phyloP scores from a whole-genome alignment of 1,139 yeast species.

The Zygosaccharomyces sapae region DNA sequence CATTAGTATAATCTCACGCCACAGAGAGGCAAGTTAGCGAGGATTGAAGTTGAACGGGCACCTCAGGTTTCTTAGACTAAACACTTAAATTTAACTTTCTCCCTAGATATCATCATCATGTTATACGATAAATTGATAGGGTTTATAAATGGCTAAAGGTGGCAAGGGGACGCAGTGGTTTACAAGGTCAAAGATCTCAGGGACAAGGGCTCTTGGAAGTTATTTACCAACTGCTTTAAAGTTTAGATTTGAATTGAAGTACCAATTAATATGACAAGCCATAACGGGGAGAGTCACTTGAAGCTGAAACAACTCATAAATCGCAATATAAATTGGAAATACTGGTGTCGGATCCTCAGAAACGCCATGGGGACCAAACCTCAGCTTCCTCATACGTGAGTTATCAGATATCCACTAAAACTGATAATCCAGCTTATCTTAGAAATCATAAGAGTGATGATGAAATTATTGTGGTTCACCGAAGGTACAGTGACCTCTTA shows the following conservation, averaged over 20 bases:
- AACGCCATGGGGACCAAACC: constrained; percentile 76
- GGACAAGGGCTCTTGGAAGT: neutral
- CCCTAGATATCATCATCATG: constrained; percentile 7
- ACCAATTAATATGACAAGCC: constrained; percentile 3
- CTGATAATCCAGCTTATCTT: constrained; percentile 46
- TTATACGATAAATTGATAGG: constrained; percentile 2
- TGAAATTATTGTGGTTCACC: constrained; percentile 53
- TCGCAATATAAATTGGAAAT: constrained; percentile 21
- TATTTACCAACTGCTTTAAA: neutral
- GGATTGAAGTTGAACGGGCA: no score
- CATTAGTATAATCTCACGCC: neutral
- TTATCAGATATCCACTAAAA: constrained; percentile 67
- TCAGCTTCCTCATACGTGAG: constrained; percentile 58
- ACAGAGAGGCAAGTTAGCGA: no score
- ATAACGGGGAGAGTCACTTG: constrained; percentile 1
- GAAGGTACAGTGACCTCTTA: constrained; percentile 80
- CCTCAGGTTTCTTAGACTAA: no score
- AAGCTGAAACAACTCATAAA: constrained; percentile 2
- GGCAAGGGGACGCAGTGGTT: constrained; percentile 11
- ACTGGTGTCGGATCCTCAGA: constrained; percentile 67
- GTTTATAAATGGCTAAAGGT: constrained; percentile 1
- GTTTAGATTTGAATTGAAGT: neutral
- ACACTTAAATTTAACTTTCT: no score
- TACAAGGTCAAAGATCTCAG: neutral
- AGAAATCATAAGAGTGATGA: constrained; percentile 40